Base-by-base conservation (phyloP, 179 eudicot species). In the Gypsophila paniculata region DNA sequence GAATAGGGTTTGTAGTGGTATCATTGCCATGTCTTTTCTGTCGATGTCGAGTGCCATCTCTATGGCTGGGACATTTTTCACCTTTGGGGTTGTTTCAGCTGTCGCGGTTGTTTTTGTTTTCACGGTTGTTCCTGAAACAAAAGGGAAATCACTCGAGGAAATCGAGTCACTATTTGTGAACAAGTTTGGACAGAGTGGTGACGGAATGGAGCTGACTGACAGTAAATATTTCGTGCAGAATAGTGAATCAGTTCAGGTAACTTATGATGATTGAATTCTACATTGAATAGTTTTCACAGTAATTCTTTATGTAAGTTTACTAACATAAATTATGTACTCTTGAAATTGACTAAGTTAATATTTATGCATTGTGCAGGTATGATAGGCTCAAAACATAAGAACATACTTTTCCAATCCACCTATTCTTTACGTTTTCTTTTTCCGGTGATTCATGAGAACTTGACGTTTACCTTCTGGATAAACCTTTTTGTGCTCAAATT, bases 81-180 rank as follows among this genome's bases (percentile, higher is more conserved):
- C 70, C n/a, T 83, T 83, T 34, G 78, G 74, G 26, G 48, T 9
- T 13, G 42, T 83, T 3, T 77, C 86, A 6, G 77, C 80, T 6
- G 36, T 77, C 15, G 68, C 86, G 1, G 79, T 83, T 52, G 74
- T 65, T 14, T 83, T 83, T 75, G 76, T 80, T 8, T 72, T 74
- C 11, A 65, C 38, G n/a, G 12, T 74, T 18, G 76, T 83, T 53
- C 81, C 81, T 10, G 86, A 83, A 73, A 83, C 86, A 0, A 83
- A 83, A 69, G 86, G 86, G 32, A 79, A 77, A 61, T 74, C 77
- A n/a, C 49, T 80, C 48, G 86, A 83, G 70, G 64, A 82, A 64
- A 79, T 77, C 7, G 83, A 71, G 36, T 74, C 71, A 6, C 34
- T 82, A 67, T 82, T 82, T 36, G 34, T 69, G 32, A 73, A 70